Evolutionary conservation across 495 filamentous ascomycete genomes (phyloP).

Genomic region (Xylaria grammica): DNA sequence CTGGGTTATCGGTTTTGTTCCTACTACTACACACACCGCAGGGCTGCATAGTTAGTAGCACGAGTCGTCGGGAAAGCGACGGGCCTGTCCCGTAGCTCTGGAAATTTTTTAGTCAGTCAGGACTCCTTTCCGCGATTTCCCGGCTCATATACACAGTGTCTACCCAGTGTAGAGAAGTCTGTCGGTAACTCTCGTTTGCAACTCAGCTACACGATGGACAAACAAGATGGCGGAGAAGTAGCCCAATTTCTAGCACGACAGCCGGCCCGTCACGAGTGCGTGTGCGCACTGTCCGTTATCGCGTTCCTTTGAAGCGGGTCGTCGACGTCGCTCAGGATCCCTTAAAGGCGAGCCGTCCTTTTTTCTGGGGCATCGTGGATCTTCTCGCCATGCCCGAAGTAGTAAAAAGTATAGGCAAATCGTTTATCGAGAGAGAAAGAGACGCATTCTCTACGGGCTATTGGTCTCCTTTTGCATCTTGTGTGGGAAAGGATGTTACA

Average conservation of each 20-base stretch:
- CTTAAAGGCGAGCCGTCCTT: conserved; percentile 1
- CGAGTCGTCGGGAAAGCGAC: too few species aligned
- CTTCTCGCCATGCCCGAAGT: conserved; percentile 14
- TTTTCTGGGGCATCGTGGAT: conserved; percentile 18
- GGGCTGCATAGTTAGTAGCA: too few species aligned
- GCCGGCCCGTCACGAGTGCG: not conserved
- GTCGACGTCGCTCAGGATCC: not conserved
- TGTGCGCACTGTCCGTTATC: conserved; percentile 20
- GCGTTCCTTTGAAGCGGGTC: not conserved
- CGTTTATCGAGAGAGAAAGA: not conserved
- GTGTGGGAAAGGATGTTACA: not conserved
- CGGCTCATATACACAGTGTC: conserved; percentile 13
- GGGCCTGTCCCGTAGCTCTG: conserved; percentile 2
- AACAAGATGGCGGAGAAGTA: not conserved
- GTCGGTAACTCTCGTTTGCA: not conserved
- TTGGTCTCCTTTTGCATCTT: not conserved
- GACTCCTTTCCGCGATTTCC: conserved; percentile 12
- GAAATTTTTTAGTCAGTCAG: not conserved
- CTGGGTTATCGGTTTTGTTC: not conserved
- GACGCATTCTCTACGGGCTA: not conserved
- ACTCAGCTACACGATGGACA: conserved; percentile 9
- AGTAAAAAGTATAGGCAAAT: conserved; percentile 15
- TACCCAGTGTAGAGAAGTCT: too few species aligned
- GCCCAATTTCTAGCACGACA: not conserved
- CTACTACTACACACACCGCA: not conserved